A percentile compares a stretch with the other conserved stretches of the same genome.
These are phyloP conservation scores for Cryptococcus sp. DNA, from an alignment of 1,284 basidiomycete genomes.

Conservation along the genomic window DNA sequence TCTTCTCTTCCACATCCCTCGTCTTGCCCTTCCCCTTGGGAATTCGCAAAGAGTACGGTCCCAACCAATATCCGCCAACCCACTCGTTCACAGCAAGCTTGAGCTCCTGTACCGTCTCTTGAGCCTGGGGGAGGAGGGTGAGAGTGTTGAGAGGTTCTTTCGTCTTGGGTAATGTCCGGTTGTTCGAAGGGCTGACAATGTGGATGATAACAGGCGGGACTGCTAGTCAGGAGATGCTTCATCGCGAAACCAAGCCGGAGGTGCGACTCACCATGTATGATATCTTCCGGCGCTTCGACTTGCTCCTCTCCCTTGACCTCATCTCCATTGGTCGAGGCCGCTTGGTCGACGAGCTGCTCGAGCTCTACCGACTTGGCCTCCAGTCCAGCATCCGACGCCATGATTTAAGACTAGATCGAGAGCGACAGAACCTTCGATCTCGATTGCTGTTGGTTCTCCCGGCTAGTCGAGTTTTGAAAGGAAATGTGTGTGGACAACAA, in stretches of 20 bases:
- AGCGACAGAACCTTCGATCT: too few species aligned
- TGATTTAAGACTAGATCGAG: too few species aligned
- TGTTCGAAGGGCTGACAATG: conserved; percentile 38
- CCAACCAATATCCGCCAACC: conserved; percentile 48
- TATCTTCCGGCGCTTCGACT: neutral
- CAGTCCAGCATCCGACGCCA: too few species aligned
- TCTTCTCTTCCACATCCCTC: conserved; percentile 7
- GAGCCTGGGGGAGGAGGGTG: conserved; percentile 37
- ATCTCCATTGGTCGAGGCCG: neutral
- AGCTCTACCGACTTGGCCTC: neutral
- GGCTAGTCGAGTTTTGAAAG: too few species aligned
- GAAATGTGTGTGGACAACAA: too few species aligned
- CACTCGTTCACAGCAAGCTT: conserved; percentile 46
- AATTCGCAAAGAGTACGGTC: conserved; percentile 46
- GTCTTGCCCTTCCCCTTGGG: conserved; percentile 19
- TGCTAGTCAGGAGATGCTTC: neutral
- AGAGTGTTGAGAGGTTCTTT: conserved; percentile 28
- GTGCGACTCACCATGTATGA: neutral
- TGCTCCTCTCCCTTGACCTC: neutral
- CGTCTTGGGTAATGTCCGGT: conserved; percentile 39
- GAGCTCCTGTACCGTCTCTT: conserved; percentile 47
- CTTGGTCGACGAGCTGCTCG: neutral
- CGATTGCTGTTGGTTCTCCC: too few species aligned
- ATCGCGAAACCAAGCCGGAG: neutral
- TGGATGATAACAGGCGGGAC: conserved; percentile 36